A percentile compares a stretch with the other conserved stretches of the same genome.
phyloP scores from a whole-genome alignment of 1,139 yeast species.

The Pichia norvegensis region DNA sequence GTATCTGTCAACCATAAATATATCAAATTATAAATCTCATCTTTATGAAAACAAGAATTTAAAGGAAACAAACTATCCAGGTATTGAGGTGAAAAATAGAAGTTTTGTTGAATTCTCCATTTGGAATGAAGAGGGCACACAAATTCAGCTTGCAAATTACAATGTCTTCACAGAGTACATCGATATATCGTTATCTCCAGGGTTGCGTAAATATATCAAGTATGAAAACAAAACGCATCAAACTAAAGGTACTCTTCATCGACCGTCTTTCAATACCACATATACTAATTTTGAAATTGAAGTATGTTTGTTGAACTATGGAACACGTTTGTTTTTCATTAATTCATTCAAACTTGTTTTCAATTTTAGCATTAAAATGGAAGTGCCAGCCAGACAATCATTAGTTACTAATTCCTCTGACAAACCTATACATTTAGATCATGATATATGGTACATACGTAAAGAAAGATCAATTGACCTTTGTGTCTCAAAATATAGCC shows the following conservation, averaged over 20 bases:
- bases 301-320: constrained; percentile 3
- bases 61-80: constrained; percentile 1
- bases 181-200: background rate
- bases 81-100: constrained; percentile 1
- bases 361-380: background rate
- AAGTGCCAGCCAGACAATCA: background rate
- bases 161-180: background rate
- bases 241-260: background rate
- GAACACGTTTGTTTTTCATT: constrained; percentile 1
- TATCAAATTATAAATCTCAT: background rate
- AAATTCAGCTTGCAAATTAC: background rate
- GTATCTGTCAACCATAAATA: constrained; percentile 1
- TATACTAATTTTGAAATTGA: background rate
- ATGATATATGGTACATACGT: background rate
- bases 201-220: background rate
- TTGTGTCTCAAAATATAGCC: background rate
- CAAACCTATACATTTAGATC: background rate
- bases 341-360: background rate
- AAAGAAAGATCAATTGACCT: no score
- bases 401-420: background rate
- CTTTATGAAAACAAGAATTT: background rate
- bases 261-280: background rate
- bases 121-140: background rate
- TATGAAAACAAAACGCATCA: background rate
- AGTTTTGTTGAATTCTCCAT: background rate